These are phyloP conservation scores for Smithsoniella earleae DNA, from an alignment of 163 green algal genomes.

Conservation along the genomic window DNA sequence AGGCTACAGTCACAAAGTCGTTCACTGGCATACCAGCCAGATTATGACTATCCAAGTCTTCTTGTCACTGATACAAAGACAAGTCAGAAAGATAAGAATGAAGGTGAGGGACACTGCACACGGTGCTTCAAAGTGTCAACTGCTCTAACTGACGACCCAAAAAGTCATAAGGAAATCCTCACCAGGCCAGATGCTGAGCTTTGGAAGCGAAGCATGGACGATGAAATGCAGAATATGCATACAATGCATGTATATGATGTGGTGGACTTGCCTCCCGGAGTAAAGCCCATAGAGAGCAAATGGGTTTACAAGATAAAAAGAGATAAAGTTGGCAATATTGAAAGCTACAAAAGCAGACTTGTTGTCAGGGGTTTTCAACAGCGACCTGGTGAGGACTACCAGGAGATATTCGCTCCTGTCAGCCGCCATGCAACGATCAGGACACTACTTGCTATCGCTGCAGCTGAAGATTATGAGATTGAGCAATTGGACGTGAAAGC, in stretches of 20 bases:
- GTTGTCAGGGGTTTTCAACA: background rate
- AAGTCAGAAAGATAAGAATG: too few species aligned
- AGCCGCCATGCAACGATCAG: background rate
- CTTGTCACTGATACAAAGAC: too few species aligned
- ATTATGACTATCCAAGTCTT: too few species aligned
- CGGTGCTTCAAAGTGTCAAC: too few species aligned
- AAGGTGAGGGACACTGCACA: too few species aligned
- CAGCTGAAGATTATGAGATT: background rate
- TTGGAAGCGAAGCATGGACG: conserved; percentile 30
- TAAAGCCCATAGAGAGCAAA: background rate
- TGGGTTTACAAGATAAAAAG: conserved; percentile 6
- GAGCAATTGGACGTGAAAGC: background rate
- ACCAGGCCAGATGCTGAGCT: background rate
- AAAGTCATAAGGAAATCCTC: background rate
- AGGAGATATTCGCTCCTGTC: background rate
- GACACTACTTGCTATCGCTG: background rate
- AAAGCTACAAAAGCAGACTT: background rate
- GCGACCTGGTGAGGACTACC: background rate
- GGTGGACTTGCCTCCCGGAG: background rate
- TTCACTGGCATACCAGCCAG: too few species aligned
- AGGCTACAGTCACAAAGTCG: too few species aligned
- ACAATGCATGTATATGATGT: conserved; percentile 33
- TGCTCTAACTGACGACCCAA: background rate
- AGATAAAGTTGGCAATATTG: background rate
- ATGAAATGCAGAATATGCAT: conserved; percentile 32